Conservation (phyloP, 78 protist species). For the Dictyostelium brefeldianum region DNA sequence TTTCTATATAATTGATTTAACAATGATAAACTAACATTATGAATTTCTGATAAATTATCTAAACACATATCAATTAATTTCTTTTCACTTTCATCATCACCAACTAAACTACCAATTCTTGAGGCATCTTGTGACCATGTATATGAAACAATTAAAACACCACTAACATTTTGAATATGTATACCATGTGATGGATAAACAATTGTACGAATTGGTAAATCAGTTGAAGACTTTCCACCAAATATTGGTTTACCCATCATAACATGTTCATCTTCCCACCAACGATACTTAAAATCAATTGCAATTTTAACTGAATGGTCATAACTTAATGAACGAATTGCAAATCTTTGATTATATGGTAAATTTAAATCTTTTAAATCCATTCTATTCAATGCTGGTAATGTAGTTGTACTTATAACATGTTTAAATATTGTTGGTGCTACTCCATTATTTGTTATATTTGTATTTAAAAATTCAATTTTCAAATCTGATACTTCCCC, state of each 20-base stretch:
- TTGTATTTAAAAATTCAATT: background rate
- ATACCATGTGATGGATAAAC: slow-evolving; percentile 44
- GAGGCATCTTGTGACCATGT: slow-evolving; percentile 24
- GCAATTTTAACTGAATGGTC: slow-evolving; percentile 20
- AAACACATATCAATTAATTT: background rate
- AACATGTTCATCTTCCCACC: slow-evolving; percentile 20
- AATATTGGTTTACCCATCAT: slow-evolving; percentile 34
- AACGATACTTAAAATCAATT: background rate
- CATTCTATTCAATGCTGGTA: background rate
- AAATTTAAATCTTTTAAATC: background rate
- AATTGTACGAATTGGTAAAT: slow-evolving; percentile 32
- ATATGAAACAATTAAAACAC: background rate
- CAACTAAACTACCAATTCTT: slow-evolving; percentile 1
- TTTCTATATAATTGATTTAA: background rate
- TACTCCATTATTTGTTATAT: too few relatives aligned
- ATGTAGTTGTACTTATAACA: slow-evolving; percentile 8
- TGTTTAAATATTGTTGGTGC: slow-evolving; percentile 5
- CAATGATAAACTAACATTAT: background rate
- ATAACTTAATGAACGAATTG: slow-evolving; percentile 11
- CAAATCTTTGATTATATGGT: slow-evolving; percentile 1
- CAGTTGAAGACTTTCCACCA: slow-evolving; percentile 30
- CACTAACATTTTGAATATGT: background rate
- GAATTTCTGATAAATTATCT: slow-evolving; percentile 16
- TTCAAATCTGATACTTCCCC: background rate
- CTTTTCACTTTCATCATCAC: background rate